These are phyloP conservation scores for Xylaria curta DNA, from an alignment of 495 filamentous ascomycete genomes.

Conservation along the genomic window DNA sequence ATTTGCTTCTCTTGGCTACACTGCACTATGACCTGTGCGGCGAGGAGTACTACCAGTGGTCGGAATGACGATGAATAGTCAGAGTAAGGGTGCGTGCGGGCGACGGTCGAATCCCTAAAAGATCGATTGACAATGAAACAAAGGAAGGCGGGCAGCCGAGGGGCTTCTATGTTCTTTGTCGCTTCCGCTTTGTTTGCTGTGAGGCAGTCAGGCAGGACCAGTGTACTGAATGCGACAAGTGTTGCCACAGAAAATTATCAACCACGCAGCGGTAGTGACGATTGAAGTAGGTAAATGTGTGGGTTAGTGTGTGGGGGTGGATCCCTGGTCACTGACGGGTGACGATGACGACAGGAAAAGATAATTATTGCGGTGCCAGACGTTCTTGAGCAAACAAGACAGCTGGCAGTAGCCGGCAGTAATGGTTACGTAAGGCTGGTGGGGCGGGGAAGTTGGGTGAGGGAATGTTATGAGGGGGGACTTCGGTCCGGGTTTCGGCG, in stretches of 20 bases:
- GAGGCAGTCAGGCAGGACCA: slow-evolving; percentile 10
- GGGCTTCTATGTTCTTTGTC: slow-evolving; percentile 24
- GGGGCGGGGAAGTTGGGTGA: slow-evolving; percentile 42
- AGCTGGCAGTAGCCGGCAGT: slow-evolving; percentile 36
- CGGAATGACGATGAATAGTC: slow-evolving; percentile 16
- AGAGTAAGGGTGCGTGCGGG: slow-evolving; percentile 13
- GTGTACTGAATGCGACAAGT: slow-evolving; percentile 30
- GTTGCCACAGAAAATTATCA: slow-evolving; percentile 23
- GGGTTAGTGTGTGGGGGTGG: slow-evolving; percentile 23
- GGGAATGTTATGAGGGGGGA: slow-evolving; percentile 49
- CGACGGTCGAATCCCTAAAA: slow-evolving; percentile 36
- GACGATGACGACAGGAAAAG: slow-evolving; percentile 26
- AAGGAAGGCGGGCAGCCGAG: slow-evolving; percentile 31
- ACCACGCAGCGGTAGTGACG: slow-evolving; percentile 9
- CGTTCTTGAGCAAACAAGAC: slow-evolving; percentile 35
- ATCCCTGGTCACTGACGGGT: slow-evolving; percentile 14
- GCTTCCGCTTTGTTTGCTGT: slow-evolving; percentile 33
- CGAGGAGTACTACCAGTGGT: slow-evolving; percentile 28
- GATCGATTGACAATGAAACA: slow-evolving; percentile 34
- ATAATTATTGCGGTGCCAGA: slow-evolving; percentile 29
- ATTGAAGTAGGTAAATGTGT: neutral
- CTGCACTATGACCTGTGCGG: slow-evolving; percentile 41
- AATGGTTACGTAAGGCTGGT: slow-evolving; percentile 42
- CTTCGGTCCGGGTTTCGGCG: slow-evolving; percentile 57
- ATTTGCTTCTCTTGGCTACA: slow-evolving; percentile 38